Evolutionary conservation across 331 rosid species (phyloP).

Genomic region (Quercus phellos): DNA sequence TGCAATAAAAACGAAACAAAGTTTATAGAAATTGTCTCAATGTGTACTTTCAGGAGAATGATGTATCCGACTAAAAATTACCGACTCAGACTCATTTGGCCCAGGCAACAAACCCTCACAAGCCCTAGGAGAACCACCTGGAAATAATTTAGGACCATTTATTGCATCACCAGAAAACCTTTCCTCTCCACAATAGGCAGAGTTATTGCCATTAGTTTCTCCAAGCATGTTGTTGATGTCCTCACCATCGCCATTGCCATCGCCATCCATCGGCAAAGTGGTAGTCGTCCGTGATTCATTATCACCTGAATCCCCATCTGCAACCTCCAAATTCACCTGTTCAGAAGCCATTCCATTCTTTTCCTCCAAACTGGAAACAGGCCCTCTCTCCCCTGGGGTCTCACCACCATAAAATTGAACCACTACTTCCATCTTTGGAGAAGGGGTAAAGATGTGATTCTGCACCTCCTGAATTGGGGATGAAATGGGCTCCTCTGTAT

Average conservation of each 20-base stretch:
- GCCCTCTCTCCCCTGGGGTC: constrained; percentile 33
- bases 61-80: constrained; percentile 98
- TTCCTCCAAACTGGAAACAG: constrained; percentile 20
- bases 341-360: constrained; percentile 31
- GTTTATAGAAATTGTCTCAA: constrained; percentile 91
- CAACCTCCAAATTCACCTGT: constrained; percentile 27
- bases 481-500: constrained; percentile 32
- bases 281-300: constrained; percentile 20
- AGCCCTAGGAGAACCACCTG: constrained; percentile 63
- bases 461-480: constrained; percentile 34
- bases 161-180: constrained; percentile 41
- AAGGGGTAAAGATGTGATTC: constrained; percentile 13
- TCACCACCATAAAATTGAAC: constrained; percentile 27
- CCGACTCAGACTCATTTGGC: constrained; percentile 92
- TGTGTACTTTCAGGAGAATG: constrained; percentile 99
- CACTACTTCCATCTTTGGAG: constrained; percentile 15
- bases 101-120: constrained; percentile 83
- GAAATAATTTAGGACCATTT: constrained; percentile 48
- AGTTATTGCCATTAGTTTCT: constrained; percentile 21
- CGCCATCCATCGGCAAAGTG: constrained; percentile 12
- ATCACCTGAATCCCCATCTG: constrained; percentile 25
- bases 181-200: constrained; percentile 30
- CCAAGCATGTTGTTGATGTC: constrained; percentile 14
- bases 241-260: too few species aligned
- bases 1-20: constrained; percentile 32